These are phyloP conservation scores for Colletotrichum caudatum DNA, from an alignment of 2,329 filamentous ascomycete genomes.

Conservation along the genomic window DNA sequence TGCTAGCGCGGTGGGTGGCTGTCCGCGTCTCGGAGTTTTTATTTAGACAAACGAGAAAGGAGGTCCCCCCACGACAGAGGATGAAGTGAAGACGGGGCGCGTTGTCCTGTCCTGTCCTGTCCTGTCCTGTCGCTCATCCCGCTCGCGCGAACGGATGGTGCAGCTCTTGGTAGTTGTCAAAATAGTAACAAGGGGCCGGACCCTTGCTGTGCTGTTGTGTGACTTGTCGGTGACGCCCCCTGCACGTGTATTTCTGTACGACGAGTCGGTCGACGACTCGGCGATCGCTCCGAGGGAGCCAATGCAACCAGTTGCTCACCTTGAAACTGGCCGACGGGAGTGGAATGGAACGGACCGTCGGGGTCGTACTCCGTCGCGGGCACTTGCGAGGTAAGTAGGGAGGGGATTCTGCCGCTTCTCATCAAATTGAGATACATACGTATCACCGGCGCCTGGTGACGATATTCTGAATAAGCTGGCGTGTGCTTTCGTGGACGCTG, in stretches of 20 bases:
- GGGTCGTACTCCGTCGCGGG: slow-evolving; percentile 1
- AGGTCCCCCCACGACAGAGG: not conserved
- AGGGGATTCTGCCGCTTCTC: too few relatives aligned
- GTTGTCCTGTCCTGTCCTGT: too few relatives aligned
- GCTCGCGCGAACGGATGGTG: slow-evolving; percentile 8
- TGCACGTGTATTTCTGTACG: slow-evolving; percentile 14
- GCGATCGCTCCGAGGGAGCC: slow-evolving; percentile 15
- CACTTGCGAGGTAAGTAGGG: too few relatives aligned
- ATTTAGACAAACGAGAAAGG: slow-evolving; percentile 20
- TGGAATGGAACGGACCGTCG: slow-evolving; percentile 25
- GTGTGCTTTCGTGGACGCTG: too few relatives aligned
- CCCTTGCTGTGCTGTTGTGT: slow-evolving; percentile 14
- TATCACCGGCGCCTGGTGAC: too few relatives aligned
- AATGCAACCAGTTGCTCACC: slow-evolving; percentile 27
- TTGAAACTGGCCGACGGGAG: slow-evolving; percentile 30
- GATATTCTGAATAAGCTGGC: too few relatives aligned
- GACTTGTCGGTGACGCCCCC: slow-evolving; percentile 20
- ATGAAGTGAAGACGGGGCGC: not conserved
- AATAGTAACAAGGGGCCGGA: slow-evolving; percentile 35
- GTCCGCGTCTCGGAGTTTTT: slow-evolving; percentile 30
- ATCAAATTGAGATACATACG: too few relatives aligned
- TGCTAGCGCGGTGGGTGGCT: slow-evolving; percentile 23
- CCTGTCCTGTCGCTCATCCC: not conserved
- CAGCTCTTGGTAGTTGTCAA: slow-evolving; percentile 27
- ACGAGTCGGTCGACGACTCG: slow-evolving; percentile 4